Conservation (phyloP, 1,139 yeast genomes). For the Candida sanyaensis region DNA sequence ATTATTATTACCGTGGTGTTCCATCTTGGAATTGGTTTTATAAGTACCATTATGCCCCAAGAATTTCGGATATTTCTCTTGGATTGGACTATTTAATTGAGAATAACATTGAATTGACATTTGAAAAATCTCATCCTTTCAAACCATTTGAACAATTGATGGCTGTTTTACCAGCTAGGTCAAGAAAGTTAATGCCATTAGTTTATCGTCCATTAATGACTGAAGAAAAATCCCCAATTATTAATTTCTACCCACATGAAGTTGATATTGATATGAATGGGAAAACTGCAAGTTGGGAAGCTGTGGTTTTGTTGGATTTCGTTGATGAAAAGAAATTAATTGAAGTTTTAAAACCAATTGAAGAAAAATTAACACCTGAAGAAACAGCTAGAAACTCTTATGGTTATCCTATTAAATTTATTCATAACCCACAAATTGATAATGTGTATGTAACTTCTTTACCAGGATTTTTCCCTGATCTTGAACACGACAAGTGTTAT, state of each 20-base stretch:
- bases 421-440: conserved; percentile 76
- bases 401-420: conserved; percentile 69
- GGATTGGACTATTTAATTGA: conserved; percentile 61
- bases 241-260: conserved; percentile 86
- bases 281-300: conserved; percentile 97
- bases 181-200: conserved; percentile 75
- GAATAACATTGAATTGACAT: conserved; percentile 48
- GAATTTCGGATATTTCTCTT: conserved; percentile 78
- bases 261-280: conserved; percentile 93
- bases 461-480: conserved; percentile 74
- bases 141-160: conserved; percentile 94
- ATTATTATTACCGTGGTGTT: conserved; percentile 85
- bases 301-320: conserved; percentile 92
- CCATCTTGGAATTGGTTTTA: conserved; percentile 96
- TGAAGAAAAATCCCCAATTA: conserved; percentile 85
- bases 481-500: conserved; percentile 75
- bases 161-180: conserved; percentile 97
- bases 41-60: conserved; percentile 86
- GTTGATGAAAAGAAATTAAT: conserved; percentile 81
- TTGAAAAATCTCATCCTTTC: conserved; percentile 77
- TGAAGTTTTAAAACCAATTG: conserved; percentile 68
- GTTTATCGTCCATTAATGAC: conserved; percentile 82
- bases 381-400: conserved; percentile 74
- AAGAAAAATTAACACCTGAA: conserved; percentile 60
- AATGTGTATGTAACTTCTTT: conserved; percentile 73